These are phyloP conservation scores for Verticillium albo-atrum DNA, from an alignment of 2,329 filamentous ascomycete genomes.

Conservation along the genomic window DNA sequence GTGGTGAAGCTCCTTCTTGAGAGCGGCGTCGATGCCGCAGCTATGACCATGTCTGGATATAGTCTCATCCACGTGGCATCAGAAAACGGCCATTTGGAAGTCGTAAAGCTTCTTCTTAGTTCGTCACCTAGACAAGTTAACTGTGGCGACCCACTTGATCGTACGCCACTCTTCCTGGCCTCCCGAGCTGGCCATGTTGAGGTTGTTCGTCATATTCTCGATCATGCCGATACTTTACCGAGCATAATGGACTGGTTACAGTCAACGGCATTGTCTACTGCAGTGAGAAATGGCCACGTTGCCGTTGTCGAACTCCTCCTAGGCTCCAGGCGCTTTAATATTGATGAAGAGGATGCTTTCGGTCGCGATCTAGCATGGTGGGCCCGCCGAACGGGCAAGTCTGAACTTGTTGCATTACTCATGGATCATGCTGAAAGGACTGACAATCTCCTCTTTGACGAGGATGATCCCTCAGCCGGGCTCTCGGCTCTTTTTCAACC, in stretches of 20 bases:
- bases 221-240: not conserved
- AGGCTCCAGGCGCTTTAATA: not conserved
- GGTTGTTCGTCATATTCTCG: not conserved
- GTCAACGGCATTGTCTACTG: not conserved
- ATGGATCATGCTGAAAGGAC: not conserved
- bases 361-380: not conserved
- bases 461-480: fast-evolving
- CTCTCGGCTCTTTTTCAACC: not conserved
- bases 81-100: slow-evolving; percentile 1
- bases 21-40: not conserved
- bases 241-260: not conserved
- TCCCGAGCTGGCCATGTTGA: not conserved
- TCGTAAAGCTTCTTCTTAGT: slow-evolving; percentile 3
- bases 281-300: not conserved
- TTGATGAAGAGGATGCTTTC: not conserved
- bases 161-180: not conserved
- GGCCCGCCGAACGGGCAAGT: not conserved
- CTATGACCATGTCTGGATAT: not conserved
- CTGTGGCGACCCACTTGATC: not conserved
- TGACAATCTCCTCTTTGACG: not conserved
- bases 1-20: not conserved
- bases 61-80: slow-evolving; percentile 6
- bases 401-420: not conserved
- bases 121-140: not conserved
- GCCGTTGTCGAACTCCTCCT: not conserved